Evolutionary conservation across 768 basidiomycete species (phyloP).

Genomic region (Hemileccinum rubropunctum): DNA sequence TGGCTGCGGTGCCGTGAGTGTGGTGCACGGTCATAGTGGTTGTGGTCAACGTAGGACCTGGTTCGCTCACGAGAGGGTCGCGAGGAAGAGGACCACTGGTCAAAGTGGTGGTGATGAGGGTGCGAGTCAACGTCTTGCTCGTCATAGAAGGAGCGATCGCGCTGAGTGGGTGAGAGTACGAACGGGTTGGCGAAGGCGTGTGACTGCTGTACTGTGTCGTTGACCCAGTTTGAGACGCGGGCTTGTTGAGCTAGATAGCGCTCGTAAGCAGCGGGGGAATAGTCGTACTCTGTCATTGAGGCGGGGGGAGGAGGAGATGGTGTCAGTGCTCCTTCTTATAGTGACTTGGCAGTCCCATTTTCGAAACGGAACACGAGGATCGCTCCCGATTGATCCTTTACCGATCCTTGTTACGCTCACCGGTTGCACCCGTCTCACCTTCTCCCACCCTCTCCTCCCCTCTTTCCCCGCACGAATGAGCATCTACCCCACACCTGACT

Average conservation of each 20-base stretch:
- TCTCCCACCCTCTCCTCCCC: slow-evolving; percentile 5
- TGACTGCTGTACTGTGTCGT: slow-evolving; percentile 36
- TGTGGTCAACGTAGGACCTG: slow-evolving; percentile 24
- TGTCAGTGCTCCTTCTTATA: not conserved
- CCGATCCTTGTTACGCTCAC: not conserved
- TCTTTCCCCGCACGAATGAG: slow-evolving; percentile 22
- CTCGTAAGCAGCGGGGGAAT: slow-evolving; percentile 52
- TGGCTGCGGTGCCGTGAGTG: slow-evolving; percentile 22
- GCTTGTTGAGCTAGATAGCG: slow-evolving; percentile 45
- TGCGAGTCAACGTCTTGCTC: not conserved
- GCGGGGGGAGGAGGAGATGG: slow-evolving; percentile 9
- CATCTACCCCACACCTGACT: slow-evolving; percentile 20
- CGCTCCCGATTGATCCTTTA: slow-evolving; percentile 7
- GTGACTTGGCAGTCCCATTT: not conserved
- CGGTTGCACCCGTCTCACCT: not conserved
- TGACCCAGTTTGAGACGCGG: slow-evolving; percentile 51
- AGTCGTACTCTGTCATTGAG: slow-evolving; percentile 61
- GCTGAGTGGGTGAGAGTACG: slow-evolving; percentile 26
- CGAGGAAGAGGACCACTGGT: slow-evolving; percentile 23
- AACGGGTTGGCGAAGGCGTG: slow-evolving; percentile 30
- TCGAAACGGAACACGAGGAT: slow-evolving; percentile 6
- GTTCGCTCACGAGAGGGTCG: slow-evolving; percentile 23
- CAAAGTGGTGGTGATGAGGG: slow-evolving; percentile 3
- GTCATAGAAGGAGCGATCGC: slow-evolving; percentile 32
- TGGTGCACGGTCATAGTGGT: slow-evolving; percentile 14